phyloP scores from a whole-genome alignment of 495 filamentous ascomycete species.

The Aspergillus sclerotiicarbonarius region DNA sequence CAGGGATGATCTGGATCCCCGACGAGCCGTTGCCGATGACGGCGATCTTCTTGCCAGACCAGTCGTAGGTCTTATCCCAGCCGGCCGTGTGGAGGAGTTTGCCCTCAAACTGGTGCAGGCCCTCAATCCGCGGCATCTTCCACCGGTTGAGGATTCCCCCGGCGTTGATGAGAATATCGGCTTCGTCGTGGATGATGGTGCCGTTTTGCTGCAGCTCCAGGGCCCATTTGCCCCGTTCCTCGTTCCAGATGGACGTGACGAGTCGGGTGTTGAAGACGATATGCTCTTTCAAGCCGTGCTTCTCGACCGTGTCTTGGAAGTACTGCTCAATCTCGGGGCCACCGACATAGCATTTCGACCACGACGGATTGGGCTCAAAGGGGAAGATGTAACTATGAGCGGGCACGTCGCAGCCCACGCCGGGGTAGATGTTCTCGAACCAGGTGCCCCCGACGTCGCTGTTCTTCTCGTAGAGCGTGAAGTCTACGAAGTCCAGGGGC shows the following conservation, averaged over 20 bases:
- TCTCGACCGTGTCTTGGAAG: conserved; percentile 43
- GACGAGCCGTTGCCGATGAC: conserved; percentile 51
- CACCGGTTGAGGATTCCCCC: conserved; percentile 45
- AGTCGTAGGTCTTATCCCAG: conserved; percentile 45
- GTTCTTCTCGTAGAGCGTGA: conserved; percentile 15
- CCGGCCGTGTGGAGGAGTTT: conserved; percentile 27
- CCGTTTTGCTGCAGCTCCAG: conserved; percentile 20
- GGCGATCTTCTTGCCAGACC: conserved; percentile 47
- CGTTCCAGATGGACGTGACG: conserved; percentile 25
- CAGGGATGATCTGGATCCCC: conserved; percentile 54
- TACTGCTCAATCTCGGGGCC: conserved; percentile 61
- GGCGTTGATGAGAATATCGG: conserved; percentile 37
- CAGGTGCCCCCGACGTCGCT: conserved; percentile 31
- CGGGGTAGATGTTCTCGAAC: conserved; percentile 49
- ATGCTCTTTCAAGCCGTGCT: conserved; percentile 24
- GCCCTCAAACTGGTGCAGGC: neutral
- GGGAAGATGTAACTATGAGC: conserved; percentile 47
- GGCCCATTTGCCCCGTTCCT: conserved; percentile 31
- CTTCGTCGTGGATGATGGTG: conserved; percentile 28
- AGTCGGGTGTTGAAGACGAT: conserved; percentile 22
- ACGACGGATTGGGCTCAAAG: conserved; percentile 61
- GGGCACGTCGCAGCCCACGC: conserved; percentile 56
- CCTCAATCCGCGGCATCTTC: neutral
- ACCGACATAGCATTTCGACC: conserved; percentile 55
- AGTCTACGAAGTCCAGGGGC: conserved; percentile 25